phyloP scores from a whole-genome alignment of 225 moss, liverwort and hornwort genomes.

The Thuidium tamariscinum region DNA sequence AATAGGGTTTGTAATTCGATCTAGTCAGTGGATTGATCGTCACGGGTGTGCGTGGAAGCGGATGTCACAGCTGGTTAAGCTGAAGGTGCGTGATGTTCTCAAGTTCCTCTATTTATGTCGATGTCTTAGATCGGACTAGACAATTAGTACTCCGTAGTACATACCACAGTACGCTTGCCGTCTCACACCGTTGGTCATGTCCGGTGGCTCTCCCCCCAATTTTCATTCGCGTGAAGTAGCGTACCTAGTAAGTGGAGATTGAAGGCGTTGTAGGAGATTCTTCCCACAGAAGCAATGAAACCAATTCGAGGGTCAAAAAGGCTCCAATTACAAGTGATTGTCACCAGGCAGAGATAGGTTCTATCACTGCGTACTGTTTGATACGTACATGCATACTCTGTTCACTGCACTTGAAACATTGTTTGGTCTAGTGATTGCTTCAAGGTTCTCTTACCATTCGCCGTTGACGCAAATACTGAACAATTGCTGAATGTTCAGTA shows the following conservation, averaged over 20 bases:
- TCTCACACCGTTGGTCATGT: neutral
- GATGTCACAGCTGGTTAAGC: constrained; percentile 14
- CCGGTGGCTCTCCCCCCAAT: neutral
- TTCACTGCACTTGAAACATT: neutral
- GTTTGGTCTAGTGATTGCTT: neutral
- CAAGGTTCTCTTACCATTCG: neutral
- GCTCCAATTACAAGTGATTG: neutral
- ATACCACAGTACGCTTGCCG: neutral
- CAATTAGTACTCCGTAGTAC: too few species aligned
- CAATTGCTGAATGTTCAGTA: neutral
- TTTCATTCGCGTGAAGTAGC: neutral
- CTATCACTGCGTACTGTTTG: neutral
- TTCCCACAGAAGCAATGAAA: neutral
- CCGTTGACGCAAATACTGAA: neutral
- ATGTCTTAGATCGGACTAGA: neutral
- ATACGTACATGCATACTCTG: neutral
- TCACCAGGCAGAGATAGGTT: neutral
- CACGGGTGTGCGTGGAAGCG: neutral
- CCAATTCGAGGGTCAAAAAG: neutral
- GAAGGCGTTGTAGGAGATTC: neutral
- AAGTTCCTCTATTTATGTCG: neutral
- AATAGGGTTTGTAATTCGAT: neutral
- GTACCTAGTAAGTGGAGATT: neutral
- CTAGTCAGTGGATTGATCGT: neutral
- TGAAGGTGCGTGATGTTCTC: constrained; percentile 8